These are phyloP conservation scores for Sporisorium scitamineum DNA, from an alignment of 1,284 basidiomycete genomes.

Conservation along the genomic window DNA sequence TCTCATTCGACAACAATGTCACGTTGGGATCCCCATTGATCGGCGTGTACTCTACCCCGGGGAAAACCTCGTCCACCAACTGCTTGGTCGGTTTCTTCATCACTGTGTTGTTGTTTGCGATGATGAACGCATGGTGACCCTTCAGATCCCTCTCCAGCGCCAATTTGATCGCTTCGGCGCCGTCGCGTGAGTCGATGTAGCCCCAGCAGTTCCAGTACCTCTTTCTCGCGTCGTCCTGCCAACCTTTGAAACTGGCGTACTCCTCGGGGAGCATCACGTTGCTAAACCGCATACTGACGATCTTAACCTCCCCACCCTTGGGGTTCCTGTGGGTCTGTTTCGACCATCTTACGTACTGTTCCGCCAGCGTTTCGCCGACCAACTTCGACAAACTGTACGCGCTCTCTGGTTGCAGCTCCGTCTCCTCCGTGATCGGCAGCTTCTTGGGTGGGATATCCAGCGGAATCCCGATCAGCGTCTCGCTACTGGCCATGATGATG, in stretches of 20 bases:
- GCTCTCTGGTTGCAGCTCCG: constrained; percentile 65
- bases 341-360: constrained; percentile 70
- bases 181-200: constrained; percentile 69
- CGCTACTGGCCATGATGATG: constrained; percentile 68
- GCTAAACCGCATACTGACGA: constrained; percentile 69
- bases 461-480: constrained; percentile 70
- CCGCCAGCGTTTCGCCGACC: constrained; percentile 70
- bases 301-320: constrained; percentile 59
- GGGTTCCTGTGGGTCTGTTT: constrained; percentile 35
- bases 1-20: constrained; percentile 67
- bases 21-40: constrained; percentile 51
- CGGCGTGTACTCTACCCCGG: constrained; percentile 61
- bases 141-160: constrained; percentile 65
- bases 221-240: constrained; percentile 68
- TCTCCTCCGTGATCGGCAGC: constrained; percentile 69
- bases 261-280: constrained; percentile 70
- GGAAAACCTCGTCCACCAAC: constrained; percentile 69
- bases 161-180: constrained; percentile 69
- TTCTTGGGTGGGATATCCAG: constrained; percentile 65
- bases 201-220: constrained; percentile 55
- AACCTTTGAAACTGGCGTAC: constrained; percentile 68
- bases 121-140: constrained; percentile 70
- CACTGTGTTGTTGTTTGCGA: constrained; percentile 70
- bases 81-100: constrained; percentile 67
- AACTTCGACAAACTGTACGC: constrained; percentile 70